Base-by-base conservation (phyloP, 345 rosid genomes). In the Acer campestre region DNA sequence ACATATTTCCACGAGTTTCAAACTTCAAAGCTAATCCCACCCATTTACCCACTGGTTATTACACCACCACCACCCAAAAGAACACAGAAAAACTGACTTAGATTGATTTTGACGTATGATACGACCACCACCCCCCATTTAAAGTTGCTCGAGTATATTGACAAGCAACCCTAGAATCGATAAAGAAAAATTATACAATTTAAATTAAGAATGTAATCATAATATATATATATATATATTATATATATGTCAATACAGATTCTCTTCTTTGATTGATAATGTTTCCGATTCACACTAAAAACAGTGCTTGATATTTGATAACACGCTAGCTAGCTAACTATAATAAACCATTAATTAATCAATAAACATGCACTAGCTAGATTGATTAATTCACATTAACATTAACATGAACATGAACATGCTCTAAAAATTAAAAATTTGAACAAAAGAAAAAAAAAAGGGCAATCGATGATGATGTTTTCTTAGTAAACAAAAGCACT, bases 11-110 rank as follows among this genome's bases (percentile, higher is more conserved):
- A n/a, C 23, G 31, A 12, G 38, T 51, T 55, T 80, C 81, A 73
- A 70, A 80, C 77, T 70, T 65, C 71, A 63, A 83, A 49, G 75
- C 73, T 35, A 49, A 68, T 3, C 44, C 17, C 4, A 12, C 31
- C 1, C 23, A 16, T 9, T 5, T 25, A 74, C 48, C 69, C 20
- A 46, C 17, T 3, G 44, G 44, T 1, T 62, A 46, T 44, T 20
- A 42, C 3, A 14, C 49, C 66, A 22, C 49, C 66, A 22, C 7
- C 3, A 3, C 38, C 6, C 38, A 35, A 35, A 27, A 3, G 53
- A 5, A 25, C 38, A 35, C 38, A 31, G 59, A 53, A 11, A 53
- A 53, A 53, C 11, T 16, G 4, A 17, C 58, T 53, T 16, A 18
- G n/a, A 18, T 59, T 71, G 63, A 70, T 53, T 40, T 70, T 64